Base-by-base conservation (phyloP, 73 alveolate species). In the Paramecium sonneborni region DNA sequence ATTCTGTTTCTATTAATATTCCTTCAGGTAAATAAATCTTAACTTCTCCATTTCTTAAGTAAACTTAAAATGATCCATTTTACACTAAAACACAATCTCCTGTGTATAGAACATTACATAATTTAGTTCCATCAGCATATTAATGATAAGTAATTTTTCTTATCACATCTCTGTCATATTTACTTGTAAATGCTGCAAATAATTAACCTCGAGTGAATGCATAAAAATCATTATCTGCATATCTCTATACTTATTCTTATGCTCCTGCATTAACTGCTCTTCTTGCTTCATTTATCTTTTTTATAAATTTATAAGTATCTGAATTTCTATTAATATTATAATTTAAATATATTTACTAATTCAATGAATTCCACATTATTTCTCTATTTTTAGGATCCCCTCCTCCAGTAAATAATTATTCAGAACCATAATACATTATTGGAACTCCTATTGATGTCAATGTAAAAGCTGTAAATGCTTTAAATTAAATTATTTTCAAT, bases 341-440 rank as follows among this genome's bases (percentile, higher is more conserved):
- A 52, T 18, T n/a, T 32, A 72, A 15, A 32, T 34, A 32, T 34
- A 32, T 0, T 72, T 79, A 43, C 90, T 79, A 20, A 79, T 79
- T 34, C 0, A 79, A 46, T 20, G 46, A 38, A 30, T 62, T 62
- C 98, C 98, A 97, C 24, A 98, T 89, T n/a, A 95, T 93, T 92
- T 98, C 99, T 93, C 99, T 93, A 52, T 52, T 52, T 21, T 92
- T 9, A 10, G 99, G 99, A 93, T 98, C 99, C 58, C 79, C 95
- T 0, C 99, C 99, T 7, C 99, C 99, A 56, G 93, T 85, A 92
- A 93, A 98, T 39, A 92, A 95, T 93, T 98, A 98, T 93, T 98
- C 99, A 70, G 96, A 92, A 15, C 99, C 99, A 95, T 98, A 98
- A 93, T 98, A 98, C 32, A 96, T 34, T 20, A 98, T 95, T 18